Evolutionary conservation across 2,329 filamentous ascomycete species (phyloP), one percentile per base, ranked within the genome.

Genomic region (Penicillium freii): DNA sequence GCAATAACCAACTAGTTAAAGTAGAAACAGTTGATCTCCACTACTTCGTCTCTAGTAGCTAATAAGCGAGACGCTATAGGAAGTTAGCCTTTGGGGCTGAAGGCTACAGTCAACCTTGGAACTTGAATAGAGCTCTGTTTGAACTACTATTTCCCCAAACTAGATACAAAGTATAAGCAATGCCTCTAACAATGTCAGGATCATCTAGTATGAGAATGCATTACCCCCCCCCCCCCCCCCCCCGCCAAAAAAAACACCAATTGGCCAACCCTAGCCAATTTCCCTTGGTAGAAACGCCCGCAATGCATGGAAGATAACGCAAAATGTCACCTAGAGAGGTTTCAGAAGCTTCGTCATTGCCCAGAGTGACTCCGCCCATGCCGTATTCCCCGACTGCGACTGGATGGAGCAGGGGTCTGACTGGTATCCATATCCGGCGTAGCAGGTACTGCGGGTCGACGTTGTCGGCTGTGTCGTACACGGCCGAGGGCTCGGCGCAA

Each of bases 401-500:
- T 53, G 11, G 60, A 56, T 29, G 60, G 56, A 15, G 59, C 63
- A 8, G 66, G 66, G 0, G 61, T 65, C n/a, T 70, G 66, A 15
- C 7, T 23, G 13, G 64, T 54, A 27, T 71, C 67, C 53, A 63
- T 61, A 10, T 67, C 66, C 4, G 61, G 53, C 19, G 61, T 63
- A 19, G 54, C 46, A 17, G 62, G 60, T 17, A 52, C 36, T 29
- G 56, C 53, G 21, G 51, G 57, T 25, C 60, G 60, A n/a, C 66
- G 63, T 40, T 58, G 54, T 48, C 67, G 70, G 23, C 60, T 64
- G 8, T 67, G 67, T 15, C 66, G 66, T 13, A 72, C 66, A 21
- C 68, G 71, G n/a, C 65, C 65, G 31, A 79, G 65, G 1, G 76
- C 76, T 6, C 72, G 70, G 21, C 71, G 66, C 2, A 80, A 61